Base-by-base conservation (phyloP, 495 filamentous ascomycete genomes). In the Penicillium flavigenum region DNA sequence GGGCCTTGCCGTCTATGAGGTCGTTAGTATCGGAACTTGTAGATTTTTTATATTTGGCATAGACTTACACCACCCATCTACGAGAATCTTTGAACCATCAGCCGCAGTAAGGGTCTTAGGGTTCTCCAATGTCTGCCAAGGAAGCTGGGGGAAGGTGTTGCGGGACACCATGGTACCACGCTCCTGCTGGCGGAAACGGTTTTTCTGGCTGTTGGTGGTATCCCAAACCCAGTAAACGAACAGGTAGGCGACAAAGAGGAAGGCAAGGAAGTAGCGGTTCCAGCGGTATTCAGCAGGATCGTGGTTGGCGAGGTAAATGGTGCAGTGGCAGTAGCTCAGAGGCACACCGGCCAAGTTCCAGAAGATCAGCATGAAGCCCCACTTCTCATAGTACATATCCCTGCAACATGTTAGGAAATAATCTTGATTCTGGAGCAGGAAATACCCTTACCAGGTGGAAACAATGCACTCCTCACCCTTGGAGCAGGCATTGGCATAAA, bases 321-420 rank as follows among this genome's bases (percentile, higher is more conserved):
- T 92, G 81, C 89, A 95, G 80, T 98, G 93, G 81, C 94, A 98
- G 82, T 98, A 98, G 57, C 85, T 91, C 44, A 98, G 79, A 14
- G 94, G 94, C 17, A 98, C 94, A 60, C 94, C 94, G 54, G 92
- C 91, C 69, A 98, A 78, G 76, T 98, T 98, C 94, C 94, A 98
- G 84, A 98, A 98, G 74, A 96, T 96, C 53, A 98, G 82, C 93
- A 98, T 96, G 79, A 98, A 98, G 64, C 94, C 94, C 90, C 92
- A 96, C 80, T 98, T 98, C 80, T 98, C 94, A 69, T 93, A 92
- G 81, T 96, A 96, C 90, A 98, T 97, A 72, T 98, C 94, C 83
- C 83, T 85, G n/a, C 4, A 26, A 36, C 41, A 43, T 26, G 3
- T 20, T 24, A 43, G 31, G 14, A n/a, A 16, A 10, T 16, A 34